Base-by-base conservation (phyloP, 108 stramenopile genomes). In the Skeletonema potamos region DNA sequence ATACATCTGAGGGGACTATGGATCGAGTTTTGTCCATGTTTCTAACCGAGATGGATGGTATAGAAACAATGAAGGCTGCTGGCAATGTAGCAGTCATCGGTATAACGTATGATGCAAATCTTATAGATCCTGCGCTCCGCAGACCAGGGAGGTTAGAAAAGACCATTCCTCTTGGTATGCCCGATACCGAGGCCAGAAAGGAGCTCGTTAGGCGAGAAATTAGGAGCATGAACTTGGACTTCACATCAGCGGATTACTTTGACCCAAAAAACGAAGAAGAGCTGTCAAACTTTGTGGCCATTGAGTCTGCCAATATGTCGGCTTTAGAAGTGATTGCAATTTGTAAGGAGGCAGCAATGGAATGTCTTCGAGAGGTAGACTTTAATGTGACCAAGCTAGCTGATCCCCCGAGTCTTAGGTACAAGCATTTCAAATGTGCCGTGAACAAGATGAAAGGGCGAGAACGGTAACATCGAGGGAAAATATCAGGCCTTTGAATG, bases 1-100 rank as follows among this genome's bases (percentile, higher is more conserved):
- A 74, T 41, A 95, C 94, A 18, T 88, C 90, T 1, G 88, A 95
- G 41, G 94, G 94, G 34, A 92, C 94, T 6, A 91, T 95, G 88
- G 94, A 95, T 71, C 82, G 94, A 5, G 81, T 95, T 9, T 68
- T 95, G 13, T 91, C 92, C 4, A 95, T 92, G 17, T 77, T 95
- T 39, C 76, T 95, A 18, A 87, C 82, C 1, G 91, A 95, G 57
- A 70, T 95, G 79, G 94, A 95, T 77, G 94, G 94, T 9, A 88
- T 91, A 3, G 83, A 86, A 22, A 55, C 37, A 29, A 69, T 48
- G 11, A 44, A 43, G 17, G 54, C 18, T 27, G 46, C 72, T 30
- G 68, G 74, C 26, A 78, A 63, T 68, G 62, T 92, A 1, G 90
- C 89, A 7, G 73, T 95, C 6, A 90, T 95, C 58, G 94, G 89